A percentile compares a stretch with the other conserved stretches of the same genome.
Evolutionary conservation across 495 filamentous ascomycete genomes (phyloP).

Genomic region (Cercophora scortea): DNA sequence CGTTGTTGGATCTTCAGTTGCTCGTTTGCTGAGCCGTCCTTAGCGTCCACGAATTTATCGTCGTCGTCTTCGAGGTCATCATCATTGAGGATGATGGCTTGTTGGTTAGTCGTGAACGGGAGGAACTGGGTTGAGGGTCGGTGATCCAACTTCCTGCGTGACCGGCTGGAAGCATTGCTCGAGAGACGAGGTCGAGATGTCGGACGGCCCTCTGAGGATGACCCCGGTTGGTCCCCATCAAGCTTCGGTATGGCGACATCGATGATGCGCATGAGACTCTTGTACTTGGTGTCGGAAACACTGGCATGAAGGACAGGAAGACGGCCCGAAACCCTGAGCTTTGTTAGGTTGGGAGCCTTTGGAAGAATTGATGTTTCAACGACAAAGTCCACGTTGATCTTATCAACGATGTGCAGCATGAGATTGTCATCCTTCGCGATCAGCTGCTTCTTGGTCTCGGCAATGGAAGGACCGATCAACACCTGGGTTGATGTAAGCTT

Average conservation of each 20-base stretch:
- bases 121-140: conserved; percentile 32
- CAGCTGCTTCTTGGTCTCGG: conserved; percentile 81
- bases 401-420: conserved; percentile 85
- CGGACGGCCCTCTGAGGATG: conserved; percentile 13
- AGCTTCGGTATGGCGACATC: conserved; percentile 91
- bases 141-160: conserved; percentile 17
- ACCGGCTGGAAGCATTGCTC: conserved; percentile 31
- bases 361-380: conserved; percentile 90
- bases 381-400: conserved; percentile 93
- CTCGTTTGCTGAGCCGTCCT: conserved; percentile 49
- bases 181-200: conserved; percentile 49
- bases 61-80: conserved; percentile 64
- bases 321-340: conserved; percentile 82
- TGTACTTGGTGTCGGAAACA: conserved; percentile 91
- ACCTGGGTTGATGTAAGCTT: conserved; percentile 91
- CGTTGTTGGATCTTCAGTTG: conserved; percentile 73
- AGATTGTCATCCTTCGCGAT: conserved; percentile 57
- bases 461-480: conserved; percentile 88
- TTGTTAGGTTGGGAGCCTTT: conserved; percentile 88
- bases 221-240: conserved; percentile 40
- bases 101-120: conserved; percentile 52
- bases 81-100: conserved; percentile 71
- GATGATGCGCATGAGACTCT: conserved; percentile 89
- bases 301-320: conserved; percentile 87
- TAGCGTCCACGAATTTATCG: conserved; percentile 52